Percentiles rank a stretch among this genome's conserved stretches.
Conservation (phyloP, 1,284 basidiomycete species). For the Cryptococcus neoformans region DNA sequence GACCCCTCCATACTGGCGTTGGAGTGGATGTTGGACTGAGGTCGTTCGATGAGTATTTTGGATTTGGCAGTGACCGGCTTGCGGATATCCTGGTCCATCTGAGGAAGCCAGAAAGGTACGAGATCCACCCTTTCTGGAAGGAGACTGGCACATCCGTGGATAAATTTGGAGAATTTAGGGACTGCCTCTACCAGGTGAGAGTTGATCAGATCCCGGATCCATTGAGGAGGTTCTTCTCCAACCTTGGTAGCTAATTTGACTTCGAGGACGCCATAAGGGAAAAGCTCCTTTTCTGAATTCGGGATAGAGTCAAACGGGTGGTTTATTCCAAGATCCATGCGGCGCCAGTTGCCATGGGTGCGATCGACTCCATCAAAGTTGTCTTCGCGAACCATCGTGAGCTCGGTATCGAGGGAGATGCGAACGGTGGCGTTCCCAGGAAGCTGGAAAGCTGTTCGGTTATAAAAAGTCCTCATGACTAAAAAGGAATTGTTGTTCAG, state of each 20-base stretch:
- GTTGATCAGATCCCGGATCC: slow-evolving; percentile 93
- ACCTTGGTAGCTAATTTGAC: slow-evolving; percentile 97
- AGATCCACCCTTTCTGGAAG: slow-evolving; percentile 92
- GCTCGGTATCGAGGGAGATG: slow-evolving; percentile 96
- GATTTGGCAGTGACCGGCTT: slow-evolving; percentile 75
- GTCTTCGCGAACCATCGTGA: slow-evolving; percentile 91
- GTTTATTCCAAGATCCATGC: slow-evolving; percentile 91
- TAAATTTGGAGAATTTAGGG: slow-evolving; percentile 83
- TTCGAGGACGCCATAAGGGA: slow-evolving; percentile 91
- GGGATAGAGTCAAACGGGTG: slow-evolving; percentile 79
- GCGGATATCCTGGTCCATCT: slow-evolving; percentile 90
- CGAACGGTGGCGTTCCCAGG: slow-evolving; percentile 97
- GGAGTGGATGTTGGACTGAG: slow-evolving; percentile 47
- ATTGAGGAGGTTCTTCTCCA: slow-evolving; percentile 93
- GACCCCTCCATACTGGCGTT: slow-evolving; percentile 50
- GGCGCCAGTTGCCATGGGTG: slow-evolving; percentile 85
- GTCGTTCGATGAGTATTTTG: slow-evolving; percentile 68
- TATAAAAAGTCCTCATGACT: slow-evolving; percentile 99
- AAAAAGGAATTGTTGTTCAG: slow-evolving; percentile 5
- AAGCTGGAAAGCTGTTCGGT: slow-evolving; percentile 97
- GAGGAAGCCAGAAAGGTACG: slow-evolving; percentile 91
- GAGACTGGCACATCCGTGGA: slow-evolving; percentile 93
- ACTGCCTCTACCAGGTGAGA: slow-evolving; percentile 92
- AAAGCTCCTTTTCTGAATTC: slow-evolving; percentile 81
- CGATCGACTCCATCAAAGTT: slow-evolving; percentile 87